Conservation (phyloP, 805 yeast species). For the Candida xiaguanensis region DNA sequence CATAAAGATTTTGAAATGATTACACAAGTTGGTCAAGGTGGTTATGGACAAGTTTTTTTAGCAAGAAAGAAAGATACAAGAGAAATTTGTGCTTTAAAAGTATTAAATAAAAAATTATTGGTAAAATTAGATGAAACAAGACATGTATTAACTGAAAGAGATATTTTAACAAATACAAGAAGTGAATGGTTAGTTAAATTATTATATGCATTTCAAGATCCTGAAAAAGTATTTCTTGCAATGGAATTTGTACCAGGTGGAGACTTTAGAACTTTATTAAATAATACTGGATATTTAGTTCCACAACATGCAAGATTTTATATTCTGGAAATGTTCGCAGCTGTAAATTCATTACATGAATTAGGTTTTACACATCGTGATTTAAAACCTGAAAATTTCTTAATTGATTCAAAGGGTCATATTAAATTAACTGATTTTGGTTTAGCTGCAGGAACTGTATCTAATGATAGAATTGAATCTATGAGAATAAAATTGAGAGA, state of each 20-base stretch:
- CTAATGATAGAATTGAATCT: slow-evolving; percentile 88
- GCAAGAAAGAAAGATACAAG: slow-evolving; percentile 92
- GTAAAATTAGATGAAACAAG: slow-evolving; percentile 91
- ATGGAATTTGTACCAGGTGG: slow-evolving; percentile 99
- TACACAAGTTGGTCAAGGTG: slow-evolving; percentile 99
- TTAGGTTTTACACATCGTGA: slow-evolving; percentile 97
- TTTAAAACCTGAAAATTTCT: slow-evolving; percentile 89
- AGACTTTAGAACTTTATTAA: slow-evolving; percentile 89
- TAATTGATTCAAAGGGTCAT: slow-evolving; percentile 87
- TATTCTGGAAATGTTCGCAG: slow-evolving; percentile 92
- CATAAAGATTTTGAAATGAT: slow-evolving; percentile 94
- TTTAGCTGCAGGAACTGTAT: slow-evolving; percentile 92
- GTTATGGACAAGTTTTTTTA: slow-evolving; percentile 97
- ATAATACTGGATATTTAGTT: slow-evolving; percentile 86
- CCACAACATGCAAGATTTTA: slow-evolving; percentile 96
- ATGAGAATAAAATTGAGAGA: slow-evolving; percentile 68
- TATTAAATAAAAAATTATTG: slow-evolving; percentile 79
- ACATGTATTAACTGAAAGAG: slow-evolving; percentile 94
- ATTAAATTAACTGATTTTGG: slow-evolving; percentile 96
- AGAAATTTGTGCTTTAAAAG: slow-evolving; percentile 93
- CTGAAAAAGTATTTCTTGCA: slow-evolving; percentile 84
- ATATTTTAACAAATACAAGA: slow-evolving; percentile 91
- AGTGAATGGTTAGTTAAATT: slow-evolving; percentile 95
- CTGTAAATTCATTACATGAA: slow-evolving; percentile 90
- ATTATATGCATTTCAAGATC: slow-evolving; percentile 91